These are phyloP conservation scores for Aschersonia sp. DNA, from an alignment of 2,329 filamentous ascomycete genomes.

Conservation along the genomic window DNA sequence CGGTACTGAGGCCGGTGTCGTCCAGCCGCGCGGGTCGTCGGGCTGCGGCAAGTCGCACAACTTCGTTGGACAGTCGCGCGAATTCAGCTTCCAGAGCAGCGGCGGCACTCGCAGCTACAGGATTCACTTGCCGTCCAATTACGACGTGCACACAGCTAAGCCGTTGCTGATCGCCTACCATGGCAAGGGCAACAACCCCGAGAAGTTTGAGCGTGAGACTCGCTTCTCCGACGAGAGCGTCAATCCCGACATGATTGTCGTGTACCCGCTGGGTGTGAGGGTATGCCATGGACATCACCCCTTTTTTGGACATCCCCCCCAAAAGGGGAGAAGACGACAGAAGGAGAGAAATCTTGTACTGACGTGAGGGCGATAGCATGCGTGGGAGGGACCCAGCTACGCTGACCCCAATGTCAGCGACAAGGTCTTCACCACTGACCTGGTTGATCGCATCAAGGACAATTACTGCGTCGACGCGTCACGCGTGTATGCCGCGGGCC, in stretches of 20 bases:
- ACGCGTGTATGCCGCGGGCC: conserved; percentile 27
- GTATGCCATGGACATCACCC: conserved; percentile 7
- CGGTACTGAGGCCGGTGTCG: not conserved
- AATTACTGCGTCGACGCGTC: conserved; percentile 23
- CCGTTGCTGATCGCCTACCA: conserved; percentile 33
- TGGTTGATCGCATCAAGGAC: conserved; percentile 22
- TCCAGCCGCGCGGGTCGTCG: not conserved
- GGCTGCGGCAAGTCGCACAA: conserved; percentile 9
- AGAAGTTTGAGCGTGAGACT: conserved; percentile 17
- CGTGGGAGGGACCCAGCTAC: conserved; percentile 25
- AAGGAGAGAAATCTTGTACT: not conserved
- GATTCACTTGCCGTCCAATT: conserved; percentile 13
- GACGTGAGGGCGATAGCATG: conserved; percentile 10
- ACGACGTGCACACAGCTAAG: conserved; percentile 16
- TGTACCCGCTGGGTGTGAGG: conserved; percentile 30
- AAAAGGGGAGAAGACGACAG: not conserved
- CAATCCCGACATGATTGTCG: conserved; percentile 20
- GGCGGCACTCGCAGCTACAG: conserved; percentile 7
- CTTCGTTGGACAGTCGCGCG: conserved; percentile 8
- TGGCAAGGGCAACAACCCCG: conserved; percentile 22
- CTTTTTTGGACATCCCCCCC: too few species aligned
- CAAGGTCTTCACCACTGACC: conserved; percentile 26
- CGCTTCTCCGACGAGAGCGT: conserved; percentile 22
- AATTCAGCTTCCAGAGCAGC: conserved; percentile 11
- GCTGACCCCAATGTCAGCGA: conserved; percentile 20